Conservation (phyloP, 2,329 filamentous ascomycete genomes). For the Trichoderma sp. region DNA sequence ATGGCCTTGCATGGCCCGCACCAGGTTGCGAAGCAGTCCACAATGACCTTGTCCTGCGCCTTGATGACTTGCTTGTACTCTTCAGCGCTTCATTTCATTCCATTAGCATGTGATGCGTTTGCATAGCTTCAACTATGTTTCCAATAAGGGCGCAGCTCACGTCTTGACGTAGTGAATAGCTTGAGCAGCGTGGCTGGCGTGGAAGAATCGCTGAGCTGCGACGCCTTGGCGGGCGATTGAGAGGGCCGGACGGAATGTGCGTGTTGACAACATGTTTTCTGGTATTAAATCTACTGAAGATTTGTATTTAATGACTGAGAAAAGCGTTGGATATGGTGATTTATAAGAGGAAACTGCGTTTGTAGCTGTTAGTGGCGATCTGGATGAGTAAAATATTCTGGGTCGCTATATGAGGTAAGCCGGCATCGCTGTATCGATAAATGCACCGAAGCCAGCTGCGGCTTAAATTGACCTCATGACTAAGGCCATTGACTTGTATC, state of each 20-base stretch:
- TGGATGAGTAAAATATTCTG: constrained; percentile 20
- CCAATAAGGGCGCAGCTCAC: constrained; percentile 35
- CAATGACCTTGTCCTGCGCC: constrained; percentile 63
- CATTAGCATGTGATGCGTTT: not conserved
- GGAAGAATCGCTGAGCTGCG: constrained; percentile 36
- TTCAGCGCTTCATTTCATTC: constrained; percentile 50
- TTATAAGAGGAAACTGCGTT: constrained; percentile 4
- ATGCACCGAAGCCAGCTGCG: not conserved
- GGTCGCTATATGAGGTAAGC: constrained; percentile 18
- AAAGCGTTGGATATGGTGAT: not conserved
- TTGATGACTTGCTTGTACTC: constrained; percentile 62
- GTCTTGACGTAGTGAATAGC: constrained; percentile 50
- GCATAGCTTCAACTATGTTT: not conserved
- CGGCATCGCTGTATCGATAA: constrained; percentile 7
- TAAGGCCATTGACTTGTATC: not conserved
- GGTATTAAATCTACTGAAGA: not conserved
- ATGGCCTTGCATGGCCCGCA: constrained; percentile 94
- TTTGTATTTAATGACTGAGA: not conserved
- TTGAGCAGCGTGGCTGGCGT: constrained; percentile 47
- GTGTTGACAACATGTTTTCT: constrained; percentile 2
- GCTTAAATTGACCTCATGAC: not conserved
- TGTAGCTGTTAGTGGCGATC: not conserved
- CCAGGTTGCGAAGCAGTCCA: constrained; percentile 90
- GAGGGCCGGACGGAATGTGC: constrained; percentile 29
- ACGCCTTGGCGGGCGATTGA: constrained; percentile 32